These are phyloP conservation scores for Neohortaea acidophila DNA, from an alignment of 495 filamentous ascomycete genomes.

Conservation along the genomic window DNA sequence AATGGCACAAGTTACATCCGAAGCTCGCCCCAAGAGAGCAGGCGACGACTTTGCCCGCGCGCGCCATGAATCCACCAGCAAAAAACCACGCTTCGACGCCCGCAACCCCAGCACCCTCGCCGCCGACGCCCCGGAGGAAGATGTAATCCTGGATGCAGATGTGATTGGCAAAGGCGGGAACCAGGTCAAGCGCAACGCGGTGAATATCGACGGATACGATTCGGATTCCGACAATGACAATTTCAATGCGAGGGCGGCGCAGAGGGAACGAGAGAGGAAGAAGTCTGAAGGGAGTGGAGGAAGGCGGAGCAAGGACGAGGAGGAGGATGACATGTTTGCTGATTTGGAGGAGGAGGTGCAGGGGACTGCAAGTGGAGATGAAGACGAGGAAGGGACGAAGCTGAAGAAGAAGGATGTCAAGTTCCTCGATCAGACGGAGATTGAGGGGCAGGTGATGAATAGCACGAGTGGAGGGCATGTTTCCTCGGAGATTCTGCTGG, in stretches of 20 bases:
- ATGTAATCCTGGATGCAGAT: conserved; percentile 72
- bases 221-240: conserved; percentile 88
- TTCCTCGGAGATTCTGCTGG: conserved; percentile 38
- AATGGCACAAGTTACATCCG: conserved; percentile 16
- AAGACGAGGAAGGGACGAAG: conserved; percentile 34
- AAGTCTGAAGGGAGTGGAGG: conserved; percentile 9
- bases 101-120: conserved; percentile 87
- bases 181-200: conserved; percentile 71
- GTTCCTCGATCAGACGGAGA: conserved; percentile 60
- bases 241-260: conserved; percentile 51
- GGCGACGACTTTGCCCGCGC: conserved; percentile 64
- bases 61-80: conserved; percentile 43
- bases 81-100: conserved; percentile 87
- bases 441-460: conserved; percentile 66
- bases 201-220: conserved; percentile 94
- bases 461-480: conserved; percentile 61
- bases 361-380: conserved; percentile 27
- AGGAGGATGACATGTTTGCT: conserved; percentile 85
- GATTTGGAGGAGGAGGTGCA: conserved; percentile 47
- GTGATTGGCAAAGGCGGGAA: conserved; percentile 72
- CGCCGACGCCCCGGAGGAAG: conserved; percentile 61
- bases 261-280: conserved; percentile 27
- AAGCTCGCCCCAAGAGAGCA: conserved; percentile 64
- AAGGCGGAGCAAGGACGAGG: conserved; percentile 45
- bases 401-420: conserved; percentile 58